Conservation (phyloP, 1,139 yeast genomes). For the Zygosaccharomyces pseudobailii region DNA sequence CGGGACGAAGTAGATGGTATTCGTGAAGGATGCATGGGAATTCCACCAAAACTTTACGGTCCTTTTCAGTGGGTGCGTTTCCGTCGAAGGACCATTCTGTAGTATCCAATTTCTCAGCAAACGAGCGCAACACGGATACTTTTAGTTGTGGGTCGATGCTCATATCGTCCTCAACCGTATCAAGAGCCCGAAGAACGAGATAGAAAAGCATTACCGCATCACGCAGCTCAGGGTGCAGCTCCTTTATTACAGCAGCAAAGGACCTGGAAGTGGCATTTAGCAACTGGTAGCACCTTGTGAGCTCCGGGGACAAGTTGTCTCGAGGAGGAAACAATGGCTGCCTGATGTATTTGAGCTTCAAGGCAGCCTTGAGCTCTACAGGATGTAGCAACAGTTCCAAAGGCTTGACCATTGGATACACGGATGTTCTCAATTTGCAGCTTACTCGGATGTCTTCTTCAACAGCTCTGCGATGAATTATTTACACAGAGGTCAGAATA, state of each 20-base stretch:
- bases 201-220: conserved; percentile 80
- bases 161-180: conserved; percentile 97
- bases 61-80: conserved; percentile 71
- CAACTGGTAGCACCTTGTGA: conserved; percentile 64
- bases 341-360: conserved; percentile 55
- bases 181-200: conserved; percentile 81
- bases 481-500: no score
- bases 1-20: conserved; percentile 66
- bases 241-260: conserved; percentile 87
- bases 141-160: conserved; percentile 65
- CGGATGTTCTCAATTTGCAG: background rate
- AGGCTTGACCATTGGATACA: conserved; percentile 57
- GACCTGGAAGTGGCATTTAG: conserved; percentile 76
- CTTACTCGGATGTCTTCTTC: background rate
- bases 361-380: conserved; percentile 59
- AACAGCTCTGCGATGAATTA: no score
- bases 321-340: conserved; percentile 52
- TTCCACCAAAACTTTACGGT: conserved; percentile 70
- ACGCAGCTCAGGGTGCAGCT: conserved; percentile 84
- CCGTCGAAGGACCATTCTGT: conserved; percentile 81
- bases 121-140: conserved; percentile 66
- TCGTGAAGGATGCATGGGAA: conserved; percentile 67
- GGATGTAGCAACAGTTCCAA: conserved; percentile 66
- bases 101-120: conserved; percentile 56
- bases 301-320: conserved; percentile 40